Percentiles rank a stretch among this genome's conserved stretches.
Evolutionary conservation across 306 rosid species (phyloP).

Genomic region (Crataegus laevigata): DNA sequence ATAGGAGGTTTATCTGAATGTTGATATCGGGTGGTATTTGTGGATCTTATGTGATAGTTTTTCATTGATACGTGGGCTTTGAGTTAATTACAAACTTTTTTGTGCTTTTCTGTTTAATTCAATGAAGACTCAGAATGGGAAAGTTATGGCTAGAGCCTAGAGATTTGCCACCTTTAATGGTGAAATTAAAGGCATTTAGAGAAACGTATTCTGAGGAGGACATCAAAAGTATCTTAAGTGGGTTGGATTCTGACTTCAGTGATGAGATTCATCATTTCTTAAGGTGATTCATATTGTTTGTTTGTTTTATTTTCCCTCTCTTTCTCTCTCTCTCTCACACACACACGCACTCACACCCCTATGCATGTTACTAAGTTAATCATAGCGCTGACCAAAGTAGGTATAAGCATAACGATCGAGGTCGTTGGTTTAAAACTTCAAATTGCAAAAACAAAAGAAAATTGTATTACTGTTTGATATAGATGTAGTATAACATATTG

Average conservation of each 20-base stretch:
- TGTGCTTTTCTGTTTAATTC: constrained; percentile 42
- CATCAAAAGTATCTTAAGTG: constrained; percentile 51
- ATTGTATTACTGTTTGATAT: too few species aligned
- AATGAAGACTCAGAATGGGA: constrained; percentile 62
- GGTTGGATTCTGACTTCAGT: constrained; percentile 42
- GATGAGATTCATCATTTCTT: constrained; percentile 42
- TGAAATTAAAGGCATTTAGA: constrained; percentile 52
- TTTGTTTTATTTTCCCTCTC: background rate
- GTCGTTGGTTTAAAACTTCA: background rate
- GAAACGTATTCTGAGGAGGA: constrained; percentile 61
- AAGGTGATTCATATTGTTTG: constrained; percentile 7
- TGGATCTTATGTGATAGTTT: background rate
- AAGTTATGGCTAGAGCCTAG: constrained; percentile 50
- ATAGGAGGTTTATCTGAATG: background rate
- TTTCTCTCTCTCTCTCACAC: background rate
- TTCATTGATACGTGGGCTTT: constrained; percentile 4
- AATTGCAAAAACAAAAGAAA: background rate
- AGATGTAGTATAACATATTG: too few species aligned
- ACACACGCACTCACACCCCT: background rate
- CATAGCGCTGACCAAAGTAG: background rate
- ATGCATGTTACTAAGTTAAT: background rate
- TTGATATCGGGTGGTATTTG: background rate
- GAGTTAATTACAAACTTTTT: background rate
- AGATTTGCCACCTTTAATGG: constrained; percentile 66
- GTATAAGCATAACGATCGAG: background rate